Conservation (phyloP, 495 filamentous ascomycete species). For the Talaromyces nanjingensis region DNA sequence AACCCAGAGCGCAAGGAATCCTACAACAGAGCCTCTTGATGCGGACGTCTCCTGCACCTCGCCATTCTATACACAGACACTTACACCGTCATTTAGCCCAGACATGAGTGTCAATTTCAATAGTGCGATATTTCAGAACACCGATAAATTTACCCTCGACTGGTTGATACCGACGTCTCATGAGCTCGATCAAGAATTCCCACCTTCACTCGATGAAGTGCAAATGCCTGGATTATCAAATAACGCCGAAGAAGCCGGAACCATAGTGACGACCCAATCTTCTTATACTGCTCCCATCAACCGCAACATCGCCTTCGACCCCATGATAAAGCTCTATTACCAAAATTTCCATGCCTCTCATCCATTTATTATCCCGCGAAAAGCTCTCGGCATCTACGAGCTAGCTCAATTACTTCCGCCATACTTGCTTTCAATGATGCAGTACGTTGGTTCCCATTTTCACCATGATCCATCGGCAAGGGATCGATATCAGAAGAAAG, state of each 20-base stretch:
- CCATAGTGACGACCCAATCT: not conserved
- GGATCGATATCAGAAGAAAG: not conserved
- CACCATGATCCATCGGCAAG: constrained; percentile 15
- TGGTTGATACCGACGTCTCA: not conserved
- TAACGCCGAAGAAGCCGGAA: not conserved
- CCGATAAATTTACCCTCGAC: not conserved
- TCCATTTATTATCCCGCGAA: constrained; percentile 52
- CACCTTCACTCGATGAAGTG: not conserved
- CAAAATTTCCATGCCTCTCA: constrained; percentile 62
- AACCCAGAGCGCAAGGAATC: constrained; percentile 7
- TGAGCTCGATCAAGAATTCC: not conserved
- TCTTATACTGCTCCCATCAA: not conserved
- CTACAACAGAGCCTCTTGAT: not conserved
- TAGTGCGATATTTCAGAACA: not conserved
- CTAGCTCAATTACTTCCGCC: constrained; percentile 15
- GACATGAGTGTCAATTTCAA: not conserved
- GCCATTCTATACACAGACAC: not conserved
- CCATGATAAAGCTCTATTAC: constrained; percentile 46
- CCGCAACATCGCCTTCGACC: constrained; percentile 16
- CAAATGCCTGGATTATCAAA: not conserved
- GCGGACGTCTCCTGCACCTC: not conserved
- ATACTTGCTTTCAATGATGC: constrained; percentile 52
- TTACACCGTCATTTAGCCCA: not conserved
- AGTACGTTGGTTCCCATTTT: constrained; percentile 55
- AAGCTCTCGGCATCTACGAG: constrained; percentile 38